Base-by-base conservation (phyloP, 1,139 yeast species). In the Yamadazyma spencermartinsiae region DNA sequence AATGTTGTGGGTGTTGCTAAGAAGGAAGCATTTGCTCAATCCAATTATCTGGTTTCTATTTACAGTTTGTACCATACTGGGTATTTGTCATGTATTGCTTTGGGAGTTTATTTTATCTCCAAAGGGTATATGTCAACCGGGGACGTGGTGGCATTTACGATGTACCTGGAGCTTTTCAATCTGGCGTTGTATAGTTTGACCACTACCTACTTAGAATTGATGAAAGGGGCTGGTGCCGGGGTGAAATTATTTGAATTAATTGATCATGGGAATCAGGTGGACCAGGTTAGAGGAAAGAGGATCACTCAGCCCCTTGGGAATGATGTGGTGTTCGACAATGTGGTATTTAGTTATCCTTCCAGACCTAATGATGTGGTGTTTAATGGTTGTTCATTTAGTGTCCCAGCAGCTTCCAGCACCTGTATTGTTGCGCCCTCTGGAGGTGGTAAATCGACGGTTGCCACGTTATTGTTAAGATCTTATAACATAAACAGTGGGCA, bases 401-500 rank as follows among this genome's bases (percentile, higher is more conserved):
- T 89, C 25, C 61, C 71, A 11, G 77, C 86, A 3, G 89, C 92
- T 12, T 82, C 88, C 39, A 86, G 88, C 42, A 81, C 92, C 5
- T 92, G 96, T 54, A 74, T 89, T 38, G 96, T 88, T 12, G 97
- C 97, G 1, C 86, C 92, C 12, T 86, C 95, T 14, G 97, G 97
- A 0, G 82, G 94, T 41, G 97, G 97, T 14, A 89, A 89, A 56
- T 85, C 95, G 4, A 89, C 97, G 0, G 75, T 89, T 26, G 83
- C 90, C 1, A 79, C 88, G 6, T 63, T 89, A 35, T 61, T 89
- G 16, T 69, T 88, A 45, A 72, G 96, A 38, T 80, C 86, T 41
- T 87, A 88, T 58, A 72, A 77, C 40, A 58, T 73, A 2, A 63
- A 65, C 38, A 42, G 58, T 5, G 96, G 97, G 15, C 58, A 66